These are phyloP conservation scores for Apiospora hydei DNA, from an alignment of 2,329 filamentous ascomycete species.

Conservation along the genomic window DNA sequence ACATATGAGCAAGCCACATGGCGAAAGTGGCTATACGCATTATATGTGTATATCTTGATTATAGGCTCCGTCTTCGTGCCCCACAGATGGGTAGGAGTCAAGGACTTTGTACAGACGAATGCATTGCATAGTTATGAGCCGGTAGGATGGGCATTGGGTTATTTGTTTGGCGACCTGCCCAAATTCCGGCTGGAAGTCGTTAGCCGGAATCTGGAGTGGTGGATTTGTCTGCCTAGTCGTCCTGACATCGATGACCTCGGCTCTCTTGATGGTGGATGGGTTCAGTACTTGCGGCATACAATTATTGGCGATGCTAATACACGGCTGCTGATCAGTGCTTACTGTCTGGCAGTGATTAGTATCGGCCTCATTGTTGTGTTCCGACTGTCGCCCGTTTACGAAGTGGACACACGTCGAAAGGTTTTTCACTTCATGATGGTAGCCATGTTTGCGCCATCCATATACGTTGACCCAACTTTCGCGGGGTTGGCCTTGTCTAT, in stretches of 20 bases:
- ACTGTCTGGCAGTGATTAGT: constrained; percentile 75
- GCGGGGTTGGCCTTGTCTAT: constrained; percentile 80
- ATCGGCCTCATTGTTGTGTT: constrained; percentile 79
- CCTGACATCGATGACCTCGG: constrained; percentile 38
- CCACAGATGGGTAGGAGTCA: constrained; percentile 62
- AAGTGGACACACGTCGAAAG: constrained; percentile 95
- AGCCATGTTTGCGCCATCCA: constrained; percentile 87
- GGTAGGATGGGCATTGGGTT: constrained; percentile 90
- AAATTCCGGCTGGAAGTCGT: constrained; percentile 76
- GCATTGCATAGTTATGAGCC: constrained; percentile 80
- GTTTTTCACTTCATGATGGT: constrained; percentile 99
- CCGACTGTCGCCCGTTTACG: constrained; percentile 75
- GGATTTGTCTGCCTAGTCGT: constrained; percentile 74
- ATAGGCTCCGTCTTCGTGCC: constrained; percentile 67
- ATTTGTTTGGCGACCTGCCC: constrained; percentile 81
- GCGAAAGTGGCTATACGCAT: constrained; percentile 85
- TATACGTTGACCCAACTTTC: constrained; percentile 86
- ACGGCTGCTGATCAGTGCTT: constrained; percentile 76
- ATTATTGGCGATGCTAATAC: constrained; percentile 80
- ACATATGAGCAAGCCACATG: constrained; percentile 78
- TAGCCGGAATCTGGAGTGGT: constrained; percentile 71
- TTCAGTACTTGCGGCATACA: constrained; percentile 68
- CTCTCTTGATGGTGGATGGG: constrained; percentile 63
- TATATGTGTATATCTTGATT: constrained; percentile 77
- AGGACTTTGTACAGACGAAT: constrained; percentile 69